Evolutionary conservation across 192 early-diverging fungal genomes (phyloP), one percentile per base, ranked within the genome.

Genomic region (Funneliformis geosporum): DNA sequence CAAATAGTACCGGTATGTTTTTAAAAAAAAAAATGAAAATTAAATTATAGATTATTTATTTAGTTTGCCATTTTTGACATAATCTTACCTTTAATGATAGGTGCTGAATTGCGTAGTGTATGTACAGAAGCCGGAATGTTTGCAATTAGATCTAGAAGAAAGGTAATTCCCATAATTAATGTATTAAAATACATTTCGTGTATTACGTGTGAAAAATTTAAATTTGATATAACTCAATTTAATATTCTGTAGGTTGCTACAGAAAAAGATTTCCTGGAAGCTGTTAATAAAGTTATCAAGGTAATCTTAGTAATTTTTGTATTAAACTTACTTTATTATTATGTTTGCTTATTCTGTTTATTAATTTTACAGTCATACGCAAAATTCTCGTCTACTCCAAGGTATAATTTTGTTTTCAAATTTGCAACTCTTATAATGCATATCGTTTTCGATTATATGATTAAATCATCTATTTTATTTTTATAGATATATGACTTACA

Each of bases 71-170:
- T 39, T 44, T 23, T 74, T 33, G 33, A 33, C 21, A 25, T 44
- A 11, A 60, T 33, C 38, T 59, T 42, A 21, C 16, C 12, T 74
- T 21, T 74, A 27, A 69, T 39, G 16, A 68, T 42, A 79, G 77
- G 98, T 76, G 98, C 98, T 23, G 98, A 99, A 87, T 87, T 99
- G 73, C 92, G 98, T 78, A 95, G 93, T 84, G 98, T 99, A 71
- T 99, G 98, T 88, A 99, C 98, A 40, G 98, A 99, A 86, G 97
- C 98, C 9, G 98, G 98, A 75, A 99, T 99, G 98, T 99, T 96
- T 91, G 98, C 98, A 2, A 99, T 99, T 80, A 90, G 98, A 14
- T 94, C 96, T 71, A 90, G 98, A 84, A 92, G 97, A 91, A 99
- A 99, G 93, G 90, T 88, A 76, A 16, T 12, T n/a, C n/a, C 10